Conservation (phyloP, 2,329 filamentous ascomycete species). For the Trichoderma sp. region DNA sequence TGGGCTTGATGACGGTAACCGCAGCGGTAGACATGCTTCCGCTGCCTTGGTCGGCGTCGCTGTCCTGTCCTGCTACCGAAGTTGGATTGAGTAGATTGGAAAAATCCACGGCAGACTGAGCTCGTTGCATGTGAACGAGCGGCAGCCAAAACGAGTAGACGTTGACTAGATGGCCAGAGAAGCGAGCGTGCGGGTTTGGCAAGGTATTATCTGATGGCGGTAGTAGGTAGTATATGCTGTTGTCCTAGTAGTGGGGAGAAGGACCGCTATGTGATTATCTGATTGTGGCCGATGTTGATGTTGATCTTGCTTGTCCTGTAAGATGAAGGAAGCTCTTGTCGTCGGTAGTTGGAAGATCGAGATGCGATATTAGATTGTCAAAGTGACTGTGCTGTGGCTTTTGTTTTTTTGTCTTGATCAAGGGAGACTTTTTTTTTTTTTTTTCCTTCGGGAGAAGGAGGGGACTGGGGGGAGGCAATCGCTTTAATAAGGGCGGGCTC, state of each 20-base stretch:
- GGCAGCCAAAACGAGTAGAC: not conserved
- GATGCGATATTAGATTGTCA: not conserved
- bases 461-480: conserved; percentile 26
- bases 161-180: not conserved
- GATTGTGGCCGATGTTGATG: not conserved
- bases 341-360: conserved; percentile 3
- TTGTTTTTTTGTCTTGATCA: conserved; percentile 10
- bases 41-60: conserved; percentile 32
- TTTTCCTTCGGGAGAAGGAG: conserved; percentile 22
- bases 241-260: not conserved
- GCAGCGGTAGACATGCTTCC: conserved; percentile 49
- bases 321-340: not conserved
- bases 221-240: not conserved
- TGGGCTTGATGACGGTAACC: conserved; percentile 57
- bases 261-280: not conserved
- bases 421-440: conserved; percentile 20
- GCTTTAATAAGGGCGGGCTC: conserved; percentile 34
- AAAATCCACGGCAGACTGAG: conserved; percentile 71
- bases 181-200: conserved; percentile 1
- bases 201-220: not conserved
- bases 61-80: conserved; percentile 27
- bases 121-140: conserved; percentile 67
- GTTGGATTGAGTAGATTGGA: conserved; percentile 68
- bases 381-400: not conserved
- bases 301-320: not conserved